Base-by-base conservation (phyloP, 2,329 filamentous ascomycete genomes). In the Tolypocladium amazonense region DNA sequence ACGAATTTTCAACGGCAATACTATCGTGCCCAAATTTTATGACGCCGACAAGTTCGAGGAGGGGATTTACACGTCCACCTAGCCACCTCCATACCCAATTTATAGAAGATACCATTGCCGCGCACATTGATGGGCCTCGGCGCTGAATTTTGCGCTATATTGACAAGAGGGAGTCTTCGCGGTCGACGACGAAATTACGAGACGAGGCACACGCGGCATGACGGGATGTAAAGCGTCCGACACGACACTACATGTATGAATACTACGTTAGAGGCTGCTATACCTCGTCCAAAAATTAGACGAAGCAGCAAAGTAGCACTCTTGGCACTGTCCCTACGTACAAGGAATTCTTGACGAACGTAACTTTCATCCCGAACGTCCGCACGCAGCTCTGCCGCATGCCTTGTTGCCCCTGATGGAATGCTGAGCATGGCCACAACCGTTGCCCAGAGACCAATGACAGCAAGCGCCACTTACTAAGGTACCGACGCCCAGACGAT, bases 1-100 rank as follows among this genome's bases (percentile, higher is more conserved):
- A 20, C 86, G 92, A 58, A 82, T 91, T 20, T 97, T 97, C 72
- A 92, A 92, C 64, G 92, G 90, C 5, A 96, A 96, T 71, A 79
- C 81, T 14, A 95, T 97, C 60, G 77, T 79, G n/a, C 90, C 92
- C 0, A 83, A 81, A 57, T 97, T 92, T 71, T 97, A 89, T 72
- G 85, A 95, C 67, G 79, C 79, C 7, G 90, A 93, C 53, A 89
- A 84, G 67, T 99, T 97, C 69, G 91, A 95, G 64, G 75, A 79
- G 58, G 88, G 88, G 0, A 72, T 84, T 25, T 84, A 82, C 62
- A 70, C 47, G 12, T 58, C 43, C 33, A n/a, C 25, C 9, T 58
- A 35, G 27, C 27, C 27, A 7, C 23, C 15, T 14, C 37, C 38
- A 39, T 41, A 38, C 20, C 25, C 20, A 56, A n/a, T 18, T n/a